These are phyloP conservation scores for Diutina siamensis DNA, from an alignment of 1,139 yeast species.

Conservation along the genomic window DNA sequence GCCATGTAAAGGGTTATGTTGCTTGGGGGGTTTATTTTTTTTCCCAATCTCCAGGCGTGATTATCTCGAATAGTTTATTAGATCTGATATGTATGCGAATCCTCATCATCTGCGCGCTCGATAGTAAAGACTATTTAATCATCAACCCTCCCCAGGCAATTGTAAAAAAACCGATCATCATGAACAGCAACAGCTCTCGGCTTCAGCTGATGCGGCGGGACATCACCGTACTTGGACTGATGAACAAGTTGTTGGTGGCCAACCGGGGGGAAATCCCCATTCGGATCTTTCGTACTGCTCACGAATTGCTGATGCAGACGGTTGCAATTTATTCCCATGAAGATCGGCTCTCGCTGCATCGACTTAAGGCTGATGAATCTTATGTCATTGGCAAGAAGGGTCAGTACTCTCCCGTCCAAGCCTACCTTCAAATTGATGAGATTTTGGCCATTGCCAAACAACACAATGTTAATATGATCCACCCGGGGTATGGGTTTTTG, in stretches of 20 bases:
- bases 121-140: background rate
- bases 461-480: constrained; percentile 90
- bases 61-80: too few species aligned
- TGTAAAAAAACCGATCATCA: background rate
- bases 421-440: constrained; percentile 92
- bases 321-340: constrained; percentile 97
- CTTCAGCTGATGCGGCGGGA: constrained; percentile 48
- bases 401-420: constrained; percentile 89
- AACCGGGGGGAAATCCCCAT: constrained; percentile 93
- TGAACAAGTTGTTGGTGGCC: constrained; percentile 78
- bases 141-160: background rate
- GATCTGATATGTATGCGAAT: too few species aligned
- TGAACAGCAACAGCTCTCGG: constrained; percentile 10
- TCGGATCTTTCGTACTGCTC: constrained; percentile 92
- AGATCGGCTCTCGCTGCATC: constrained; percentile 89
- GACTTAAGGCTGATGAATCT: constrained; percentile 86
- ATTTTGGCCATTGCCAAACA: constrained; percentile 81
- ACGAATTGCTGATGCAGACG: constrained; percentile 93
- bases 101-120: background rate
- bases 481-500: constrained; percentile 96
- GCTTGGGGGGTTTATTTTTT: too few species aligned
- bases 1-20: too few species aligned
- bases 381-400: constrained; percentile 88
- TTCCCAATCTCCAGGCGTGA: too few species aligned
- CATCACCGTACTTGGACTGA: constrained; percentile 49